Evolutionary conservation across 2,329 filamentous ascomycete genomes (phyloP), one percentile per base, ranked within the genome.

Genomic region (Aschersonia sp.): DNA sequence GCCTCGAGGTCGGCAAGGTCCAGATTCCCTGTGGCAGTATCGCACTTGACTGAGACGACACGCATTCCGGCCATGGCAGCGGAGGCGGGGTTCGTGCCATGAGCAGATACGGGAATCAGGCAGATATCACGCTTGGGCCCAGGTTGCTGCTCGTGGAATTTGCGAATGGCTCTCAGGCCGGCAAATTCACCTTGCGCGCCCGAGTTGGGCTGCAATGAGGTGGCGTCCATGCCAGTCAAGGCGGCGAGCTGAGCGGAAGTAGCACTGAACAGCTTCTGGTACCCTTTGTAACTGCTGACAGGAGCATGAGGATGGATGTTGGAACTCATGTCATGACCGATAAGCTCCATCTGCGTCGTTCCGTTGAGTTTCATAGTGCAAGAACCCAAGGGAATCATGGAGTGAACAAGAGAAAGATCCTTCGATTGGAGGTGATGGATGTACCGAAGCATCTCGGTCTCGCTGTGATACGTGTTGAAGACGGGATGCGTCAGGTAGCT

Each of bases 311-410:
- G 91, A 66, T 97, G 91, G 35, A 94, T 73, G 51, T 83, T 79
- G 42, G 85, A 77, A 59, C 89, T 87, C 45, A 82, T 78, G 1
- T 82, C 79, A 67, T 81, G 83, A 1, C 85, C 85, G 48, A 96
- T 75, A 5, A 89, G 84, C 12, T 85, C 77, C 91, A 97, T 96
- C 69, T 96, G 88, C 0, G 86, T 86, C 3, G 89, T 92, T 42
- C 85, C 86, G 63, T 96, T 96, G 47, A 96, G 80, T 73, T 97
- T 97, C 91, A 97, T 97, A 10, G 91, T 97, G 72, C 91, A 97
- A 1, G 91, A 96, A 28, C 91, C 91, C 1, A 97, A 77, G 2
- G 91, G 89, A 51, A 97, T 97, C 91, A 97, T 97, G 12, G 89
- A 96, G 68, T 97, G 91, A 2, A 89, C 86, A 4, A 96, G 74